Conservation (phyloP, 225 moss, liverwort and hornwort species). For the Bryum argenteum region DNA sequence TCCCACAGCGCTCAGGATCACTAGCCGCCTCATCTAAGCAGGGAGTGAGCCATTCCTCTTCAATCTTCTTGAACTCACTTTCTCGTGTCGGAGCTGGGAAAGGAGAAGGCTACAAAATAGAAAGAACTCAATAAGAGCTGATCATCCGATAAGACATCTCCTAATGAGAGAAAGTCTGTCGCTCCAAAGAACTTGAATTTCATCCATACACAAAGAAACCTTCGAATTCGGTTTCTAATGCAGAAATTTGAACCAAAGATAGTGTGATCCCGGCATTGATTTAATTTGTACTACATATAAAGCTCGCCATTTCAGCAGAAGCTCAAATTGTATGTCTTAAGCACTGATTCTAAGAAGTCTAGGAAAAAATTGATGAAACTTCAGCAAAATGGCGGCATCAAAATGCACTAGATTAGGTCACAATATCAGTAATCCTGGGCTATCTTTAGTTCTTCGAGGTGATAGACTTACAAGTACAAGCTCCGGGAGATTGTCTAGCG, state of each 20-base stretch:
- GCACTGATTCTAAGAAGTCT: too few species aligned
- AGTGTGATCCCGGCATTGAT: too few species aligned
- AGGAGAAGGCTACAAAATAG: slow-evolving; percentile 62
- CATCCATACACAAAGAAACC: slow-evolving; percentile 10
- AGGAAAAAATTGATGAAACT: neutral
- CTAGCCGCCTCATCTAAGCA: slow-evolving; percentile 69
- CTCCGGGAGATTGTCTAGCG: slow-evolving; percentile 65
- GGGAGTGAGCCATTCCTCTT: slow-evolving; percentile 71
- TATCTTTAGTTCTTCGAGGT: neutral
- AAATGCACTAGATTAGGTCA: neutral
- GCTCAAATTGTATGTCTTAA: too few species aligned
- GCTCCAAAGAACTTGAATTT: neutral
- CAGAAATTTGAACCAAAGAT: too few species aligned
- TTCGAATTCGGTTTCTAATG: neutral
- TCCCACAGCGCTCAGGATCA: slow-evolving; percentile 72
- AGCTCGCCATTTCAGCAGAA: too few species aligned
- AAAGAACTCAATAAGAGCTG: slow-evolving; percentile 23
- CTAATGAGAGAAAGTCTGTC: neutral
- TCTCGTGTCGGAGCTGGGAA: slow-evolving; percentile 70
- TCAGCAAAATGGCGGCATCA: neutral
- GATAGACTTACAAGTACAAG: slow-evolving; percentile 68
- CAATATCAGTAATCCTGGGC: neutral
- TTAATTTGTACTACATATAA: too few species aligned
- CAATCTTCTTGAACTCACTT: slow-evolving; percentile 60
- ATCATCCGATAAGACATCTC: neutral